A percentile compares a stretch with the other conserved stretches of the same genome.
Conservation (phyloP, 495 filamentous ascomycete genomes). For the Jackrogersella minutella region DNA sequence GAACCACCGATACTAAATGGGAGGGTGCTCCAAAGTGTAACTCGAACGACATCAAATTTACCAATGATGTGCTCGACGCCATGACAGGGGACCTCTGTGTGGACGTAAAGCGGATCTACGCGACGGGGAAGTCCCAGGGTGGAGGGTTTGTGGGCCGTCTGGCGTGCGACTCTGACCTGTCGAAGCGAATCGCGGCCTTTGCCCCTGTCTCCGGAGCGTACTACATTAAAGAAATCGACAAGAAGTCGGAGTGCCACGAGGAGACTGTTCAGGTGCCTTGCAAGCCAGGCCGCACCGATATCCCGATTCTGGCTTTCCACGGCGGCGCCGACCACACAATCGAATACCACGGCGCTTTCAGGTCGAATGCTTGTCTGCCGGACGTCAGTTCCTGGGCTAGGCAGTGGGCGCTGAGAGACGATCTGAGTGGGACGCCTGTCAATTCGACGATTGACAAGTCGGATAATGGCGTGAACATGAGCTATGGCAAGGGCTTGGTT, state of each 20-base stretch:
- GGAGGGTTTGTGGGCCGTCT: slow-evolving; percentile 64
- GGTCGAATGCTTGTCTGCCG: slow-evolving; percentile 48
- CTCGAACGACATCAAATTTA: slow-evolving; percentile 44
- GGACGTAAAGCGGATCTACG: slow-evolving; percentile 61
- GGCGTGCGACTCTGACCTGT: slow-evolving; percentile 58
- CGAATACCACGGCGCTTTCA: slow-evolving; percentile 43
- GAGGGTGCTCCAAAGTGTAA: slow-evolving; percentile 42
- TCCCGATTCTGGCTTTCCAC: slow-evolving; percentile 61
- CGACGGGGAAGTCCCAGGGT: slow-evolving; percentile 67
- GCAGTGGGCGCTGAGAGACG: slow-evolving; percentile 52
- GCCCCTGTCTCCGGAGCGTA: slow-evolving; percentile 57
- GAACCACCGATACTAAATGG: slow-evolving; percentile 39
- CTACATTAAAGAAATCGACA: slow-evolving; percentile 45
- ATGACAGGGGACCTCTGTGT: slow-evolving; percentile 57
- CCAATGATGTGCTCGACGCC: slow-evolving; percentile 57
- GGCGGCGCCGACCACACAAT: slow-evolving; percentile 54
- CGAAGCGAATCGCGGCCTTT: slow-evolving; percentile 54
- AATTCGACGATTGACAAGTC: slow-evolving; percentile 38
- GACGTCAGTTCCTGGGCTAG: slow-evolving; percentile 49
- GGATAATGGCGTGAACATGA: slow-evolving; percentile 30
- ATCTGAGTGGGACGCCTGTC: slow-evolving; percentile 33
- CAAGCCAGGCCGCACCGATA: slow-evolving; percentile 43
- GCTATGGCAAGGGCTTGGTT: slow-evolving; percentile 35
- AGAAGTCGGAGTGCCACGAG: slow-evolving; percentile 34
- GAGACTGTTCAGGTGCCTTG: slow-evolving; percentile 45